phyloP scores from a whole-genome alignment of 139 green algal species.

The Tetraselmis chui region DNA sequence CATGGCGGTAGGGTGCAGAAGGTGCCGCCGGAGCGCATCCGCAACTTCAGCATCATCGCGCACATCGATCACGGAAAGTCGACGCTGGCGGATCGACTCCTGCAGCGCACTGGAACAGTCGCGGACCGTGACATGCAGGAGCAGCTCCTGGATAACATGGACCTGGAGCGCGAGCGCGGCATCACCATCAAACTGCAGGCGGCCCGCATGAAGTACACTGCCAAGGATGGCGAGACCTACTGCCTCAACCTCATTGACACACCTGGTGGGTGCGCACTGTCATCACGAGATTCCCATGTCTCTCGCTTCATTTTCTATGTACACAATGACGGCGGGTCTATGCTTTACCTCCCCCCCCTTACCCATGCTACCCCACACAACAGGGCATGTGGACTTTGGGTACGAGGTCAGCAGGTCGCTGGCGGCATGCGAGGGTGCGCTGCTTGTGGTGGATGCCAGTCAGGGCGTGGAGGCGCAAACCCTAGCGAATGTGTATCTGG shows the following conservation, averaged over 20 bases:
- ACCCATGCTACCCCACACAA: too few relatives aligned
- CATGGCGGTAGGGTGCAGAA: background rate
- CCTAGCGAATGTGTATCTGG: constrained; percentile 94
- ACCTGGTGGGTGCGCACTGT: constrained; percentile 59
- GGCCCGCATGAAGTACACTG: constrained; percentile 84
- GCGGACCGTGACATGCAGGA: constrained; percentile 76
- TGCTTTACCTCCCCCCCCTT: too few relatives aligned
- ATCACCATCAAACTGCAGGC: constrained; percentile 96
- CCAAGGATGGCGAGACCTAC: constrained; percentile 49
- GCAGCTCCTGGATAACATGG: constrained; percentile 90
- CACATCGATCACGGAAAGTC: constrained; percentile 82
- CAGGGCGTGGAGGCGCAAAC: constrained; percentile 98
- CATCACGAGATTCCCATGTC: too few relatives aligned
- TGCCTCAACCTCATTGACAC: constrained; percentile 89
- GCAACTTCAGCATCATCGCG: constrained; percentile 81
- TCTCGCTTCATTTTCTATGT: too few relatives aligned
- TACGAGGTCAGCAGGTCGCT: constrained; percentile 85
- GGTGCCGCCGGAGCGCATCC: constrained; percentile 32
- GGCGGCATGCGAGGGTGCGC: constrained; percentile 90
- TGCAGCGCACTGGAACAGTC: constrained; percentile 79
- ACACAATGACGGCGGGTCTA: too few relatives aligned
- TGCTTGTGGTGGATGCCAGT: constrained; percentile 92
- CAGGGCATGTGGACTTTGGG: constrained; percentile 20
- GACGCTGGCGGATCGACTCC: constrained; percentile 69
- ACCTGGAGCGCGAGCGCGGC: constrained; percentile 71